phyloP scores from a whole-genome alignment of 2,329 filamentous ascomycete genomes.

The Colletotrichum paranaense region DNA sequence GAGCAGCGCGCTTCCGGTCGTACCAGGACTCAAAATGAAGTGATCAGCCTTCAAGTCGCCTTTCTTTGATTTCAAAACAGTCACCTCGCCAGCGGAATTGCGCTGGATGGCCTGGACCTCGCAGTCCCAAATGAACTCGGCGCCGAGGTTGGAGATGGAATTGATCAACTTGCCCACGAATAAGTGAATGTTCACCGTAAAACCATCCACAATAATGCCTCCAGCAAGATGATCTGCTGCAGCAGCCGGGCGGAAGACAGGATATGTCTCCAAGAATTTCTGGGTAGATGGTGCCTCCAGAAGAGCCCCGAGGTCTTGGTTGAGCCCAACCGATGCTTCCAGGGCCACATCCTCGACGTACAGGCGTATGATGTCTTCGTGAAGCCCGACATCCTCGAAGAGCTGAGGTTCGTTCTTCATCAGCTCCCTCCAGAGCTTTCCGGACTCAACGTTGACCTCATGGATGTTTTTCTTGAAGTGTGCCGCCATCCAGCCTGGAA shows the following conservation, averaged over 20 bases:
- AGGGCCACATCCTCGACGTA: background rate
- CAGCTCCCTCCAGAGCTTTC: background rate
- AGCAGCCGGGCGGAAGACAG: background rate
- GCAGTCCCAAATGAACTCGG: background rate
- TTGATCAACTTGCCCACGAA: conserved; percentile 22
- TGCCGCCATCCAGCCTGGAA: background rate
- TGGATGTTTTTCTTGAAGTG: background rate
- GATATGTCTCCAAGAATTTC: background rate
- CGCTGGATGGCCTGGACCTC: background rate
- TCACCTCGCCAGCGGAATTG: background rate
- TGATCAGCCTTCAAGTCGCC: background rate
- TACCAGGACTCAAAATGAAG: background rate
- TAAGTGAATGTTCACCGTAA: conserved; percentile 28
- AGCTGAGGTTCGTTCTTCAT: background rate
- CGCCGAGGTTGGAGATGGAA: conserved; percentile 1
- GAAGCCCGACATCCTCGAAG: background rate
- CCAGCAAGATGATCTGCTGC: conserved; percentile 8
- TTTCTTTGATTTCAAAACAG: background rate
- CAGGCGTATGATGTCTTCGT: background rate
- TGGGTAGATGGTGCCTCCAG: background rate
- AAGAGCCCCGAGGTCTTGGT: background rate
- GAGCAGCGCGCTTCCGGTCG: background rate
- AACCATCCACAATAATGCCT: conserved; percentile 27
- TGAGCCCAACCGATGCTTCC: background rate
- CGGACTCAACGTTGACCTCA: background rate